A percentile compares a stretch with the other conserved stretches of the same genome.
phyloP scores from a whole-genome alignment of 331 rosid genomes.

The Stylosanthes scabra region DNA sequence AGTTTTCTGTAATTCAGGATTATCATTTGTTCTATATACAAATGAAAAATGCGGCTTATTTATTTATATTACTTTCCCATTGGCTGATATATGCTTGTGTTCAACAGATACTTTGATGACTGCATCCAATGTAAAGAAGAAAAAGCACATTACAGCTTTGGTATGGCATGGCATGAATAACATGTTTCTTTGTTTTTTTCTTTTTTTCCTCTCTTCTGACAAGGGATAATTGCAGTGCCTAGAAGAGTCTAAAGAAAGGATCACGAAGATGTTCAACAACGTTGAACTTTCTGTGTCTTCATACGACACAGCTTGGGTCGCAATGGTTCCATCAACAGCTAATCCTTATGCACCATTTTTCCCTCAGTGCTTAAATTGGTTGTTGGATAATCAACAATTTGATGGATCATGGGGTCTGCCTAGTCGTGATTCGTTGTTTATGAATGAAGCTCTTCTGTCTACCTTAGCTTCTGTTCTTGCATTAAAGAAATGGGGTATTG shows the following conservation, averaged over 20 bases:
- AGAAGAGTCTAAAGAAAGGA: conserved; percentile 65
- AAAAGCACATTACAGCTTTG: conserved; percentile 44
- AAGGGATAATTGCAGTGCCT: conserved; percentile 45
- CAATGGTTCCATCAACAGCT: conserved; percentile 74
- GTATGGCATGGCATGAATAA: conserved; percentile 49
- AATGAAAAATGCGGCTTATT: background rate
- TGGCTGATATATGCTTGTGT: conserved; percentile 6
- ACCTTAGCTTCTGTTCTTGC: conserved; percentile 78
- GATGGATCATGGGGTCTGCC: conserved; percentile 90
- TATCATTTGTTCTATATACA: background rate
- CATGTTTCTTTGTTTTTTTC: background rate
- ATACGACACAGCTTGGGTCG: conserved; percentile 96
- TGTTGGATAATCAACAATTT: conserved; percentile 67
- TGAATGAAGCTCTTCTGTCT: conserved; percentile 75
- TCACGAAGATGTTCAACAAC: conserved; percentile 61
- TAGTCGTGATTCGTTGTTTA: conserved; percentile 48
- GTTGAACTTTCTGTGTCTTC: conserved; percentile 81
- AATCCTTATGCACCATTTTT: conserved; percentile 63
- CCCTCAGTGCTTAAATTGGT: conserved; percentile 82
- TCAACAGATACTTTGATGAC: conserved; percentile 46
- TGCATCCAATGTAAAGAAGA: conserved; percentile 39
- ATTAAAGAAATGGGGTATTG: conserved; percentile 73
- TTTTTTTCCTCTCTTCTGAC: background rate
- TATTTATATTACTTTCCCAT: background rate
- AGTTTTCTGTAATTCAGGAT: background rate